Conservation (phyloP, 352 stramenopile genomes). For the Phytophthora sojae region DNA sequence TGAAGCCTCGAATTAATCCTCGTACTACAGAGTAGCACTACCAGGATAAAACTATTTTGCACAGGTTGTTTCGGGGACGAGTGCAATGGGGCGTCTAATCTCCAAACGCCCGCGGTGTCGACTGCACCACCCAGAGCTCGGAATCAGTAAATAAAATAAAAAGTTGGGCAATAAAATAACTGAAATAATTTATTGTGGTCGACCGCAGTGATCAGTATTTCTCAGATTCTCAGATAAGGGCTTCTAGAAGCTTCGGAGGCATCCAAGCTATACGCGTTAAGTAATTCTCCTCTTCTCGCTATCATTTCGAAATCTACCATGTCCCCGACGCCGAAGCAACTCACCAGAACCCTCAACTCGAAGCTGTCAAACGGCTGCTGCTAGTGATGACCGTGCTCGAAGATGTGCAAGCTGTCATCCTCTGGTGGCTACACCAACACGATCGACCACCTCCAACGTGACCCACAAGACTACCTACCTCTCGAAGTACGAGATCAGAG, state of each 20-base stretch:
- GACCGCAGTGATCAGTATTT: background rate
- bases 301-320: background rate
- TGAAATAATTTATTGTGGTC: background rate
- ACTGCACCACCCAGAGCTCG: no score
- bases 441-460: background rate
- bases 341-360: background rate
- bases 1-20: no score
- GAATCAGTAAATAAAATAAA: background rate
- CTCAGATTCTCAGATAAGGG: background rate
- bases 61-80: no score
- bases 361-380: background rate
- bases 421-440: background rate
- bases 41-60: no score
- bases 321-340: background rate
- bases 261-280: no score
- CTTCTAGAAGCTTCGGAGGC: background rate
- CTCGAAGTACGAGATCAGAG: background rate
- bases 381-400: background rate
- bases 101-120: no score
- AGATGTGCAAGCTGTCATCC: background rate
- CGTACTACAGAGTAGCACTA: no score
- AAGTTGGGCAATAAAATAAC: background rate
- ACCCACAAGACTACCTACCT: background rate
- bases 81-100: no score
- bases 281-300: no score